Evolutionary conservation across 257 asterid species (phyloP).

Genomic region (Solanum virginianum): DNA sequence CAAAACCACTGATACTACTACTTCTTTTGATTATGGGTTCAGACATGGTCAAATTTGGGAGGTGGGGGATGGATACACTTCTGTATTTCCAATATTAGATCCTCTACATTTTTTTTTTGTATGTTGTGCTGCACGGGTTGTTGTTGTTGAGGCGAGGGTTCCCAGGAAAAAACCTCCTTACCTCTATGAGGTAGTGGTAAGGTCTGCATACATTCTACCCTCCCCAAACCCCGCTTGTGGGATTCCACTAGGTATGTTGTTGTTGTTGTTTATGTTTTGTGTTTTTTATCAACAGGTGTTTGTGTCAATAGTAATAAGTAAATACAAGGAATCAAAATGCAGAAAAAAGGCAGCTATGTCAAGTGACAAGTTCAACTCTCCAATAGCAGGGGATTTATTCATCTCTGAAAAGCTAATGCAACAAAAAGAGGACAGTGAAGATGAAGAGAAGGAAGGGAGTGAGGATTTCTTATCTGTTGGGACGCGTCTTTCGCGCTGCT

Average conservation of each 20-base stretch:
- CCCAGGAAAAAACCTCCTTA: too few species aligned
- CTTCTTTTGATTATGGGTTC: background rate
- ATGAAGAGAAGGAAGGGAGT: constrained; percentile 14
- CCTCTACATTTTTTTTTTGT: background rate
- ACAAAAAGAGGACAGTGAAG: background rate
- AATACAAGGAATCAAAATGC: constrained; percentile 55
- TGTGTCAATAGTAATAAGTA: constrained; percentile 61
- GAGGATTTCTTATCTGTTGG: constrained; percentile 29
- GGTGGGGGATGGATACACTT: background rate
- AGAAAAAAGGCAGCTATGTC: constrained; percentile 18
- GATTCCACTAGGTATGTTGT: too few species aligned
- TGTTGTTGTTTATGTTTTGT: background rate
- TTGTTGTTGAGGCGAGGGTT: too few species aligned
- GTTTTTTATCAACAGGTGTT: constrained; percentile 29
- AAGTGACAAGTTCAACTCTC: constrained; percentile 27
- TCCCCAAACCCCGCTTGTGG: too few species aligned
- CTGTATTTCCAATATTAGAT: background rate
- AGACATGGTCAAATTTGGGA: background rate
- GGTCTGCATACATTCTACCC: too few species aligned
- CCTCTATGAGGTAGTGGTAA: too few species aligned
- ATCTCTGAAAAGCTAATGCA: background rate
- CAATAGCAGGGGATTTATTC: constrained; percentile 20
- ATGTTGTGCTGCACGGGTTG: background rate
- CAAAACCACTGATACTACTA: background rate
- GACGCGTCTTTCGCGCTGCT: constrained; percentile 36